Base-by-base conservation (phyloP, 202 grass and related monocot genomes). In the Cymbopogon flexuosus region DNA sequence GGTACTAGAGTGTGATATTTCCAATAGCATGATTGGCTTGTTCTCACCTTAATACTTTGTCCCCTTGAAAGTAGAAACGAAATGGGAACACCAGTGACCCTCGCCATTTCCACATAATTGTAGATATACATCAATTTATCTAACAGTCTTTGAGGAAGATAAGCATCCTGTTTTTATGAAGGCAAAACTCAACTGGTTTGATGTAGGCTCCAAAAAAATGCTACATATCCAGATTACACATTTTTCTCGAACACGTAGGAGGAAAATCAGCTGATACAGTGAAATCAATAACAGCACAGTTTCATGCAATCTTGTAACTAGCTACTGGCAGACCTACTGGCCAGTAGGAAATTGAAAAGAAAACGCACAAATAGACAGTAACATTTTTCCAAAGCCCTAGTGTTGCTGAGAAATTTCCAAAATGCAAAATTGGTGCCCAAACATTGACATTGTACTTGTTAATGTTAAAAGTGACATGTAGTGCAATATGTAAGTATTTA, bases 121-220 rank as follows among this genome's bases (percentile, higher is more conserved):
- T 98, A 98, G 82, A 98, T 87, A 87, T 89, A 94, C 95, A 98
- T 93, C 84, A 98, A 86, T 81, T 98, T 98, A 77, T 98, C 95
- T 84, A 98, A 80, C 46, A 98, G 84, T 64, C 95, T 79, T 78
- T 98, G 95, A 14, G 95, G 95, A 76, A 98, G 92, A 86, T 98
- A 98, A 70, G 95, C 95, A 84, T 98, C 95, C 95, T 98, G 86
- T 41, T 61, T 72, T 85, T 74, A 77, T 30, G 52, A 70, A 18
- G 73, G 15, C 8, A 73, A 83, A 65, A 68, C 39, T 65, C 65
- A 77, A 33, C 36, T 83, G 37, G 34, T 43, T 18, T 3, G 41
- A 54, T 58, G 33, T 30, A 70, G 19, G 43, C 11, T 77, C 76
- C 4, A 1, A 60, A 59, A 59, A 77, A 77, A 67, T 45, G 41